These are phyloP conservation scores for Penicillium sp. DNA, from an alignment of 2,329 filamentous ascomycete species.

Conservation along the genomic window DNA sequence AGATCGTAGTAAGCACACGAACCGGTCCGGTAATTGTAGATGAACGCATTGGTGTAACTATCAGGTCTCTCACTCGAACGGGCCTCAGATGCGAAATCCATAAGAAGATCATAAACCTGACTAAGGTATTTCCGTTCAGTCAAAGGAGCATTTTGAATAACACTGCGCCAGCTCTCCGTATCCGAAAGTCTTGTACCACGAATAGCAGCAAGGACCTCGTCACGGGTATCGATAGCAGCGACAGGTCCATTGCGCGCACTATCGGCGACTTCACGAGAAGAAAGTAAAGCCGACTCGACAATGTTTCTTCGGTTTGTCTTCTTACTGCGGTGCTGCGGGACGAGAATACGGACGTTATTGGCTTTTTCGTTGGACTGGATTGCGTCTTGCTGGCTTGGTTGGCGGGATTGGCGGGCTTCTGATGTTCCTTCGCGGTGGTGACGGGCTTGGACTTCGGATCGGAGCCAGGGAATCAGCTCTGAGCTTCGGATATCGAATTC, in stretches of 20 bases:
- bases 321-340: constrained; percentile 80
- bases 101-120: constrained; percentile 77
- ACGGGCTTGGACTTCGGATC: constrained; percentile 77
- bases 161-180: constrained; percentile 76
- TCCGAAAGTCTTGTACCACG: constrained; percentile 74
- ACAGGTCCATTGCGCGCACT: constrained; percentile 77
- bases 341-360: constrained; percentile 80
- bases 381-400: constrained; percentile 43
- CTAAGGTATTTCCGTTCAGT: constrained; percentile 79
- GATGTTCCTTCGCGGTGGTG: constrained; percentile 59
- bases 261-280: constrained; percentile 63
- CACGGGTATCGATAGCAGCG: constrained; percentile 82
- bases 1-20: constrained; percentile 86
- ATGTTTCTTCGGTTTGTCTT: constrained; percentile 88
- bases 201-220: constrained; percentile 77
- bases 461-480: constrained; percentile 78
- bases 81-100: constrained; percentile 58
- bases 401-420: constrained; percentile 46
- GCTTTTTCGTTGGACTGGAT: constrained; percentile 48
- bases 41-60: constrained; percentile 69
- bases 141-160: constrained; percentile 75
- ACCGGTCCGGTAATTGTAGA: constrained; percentile 88
- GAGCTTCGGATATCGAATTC: constrained; percentile 74
- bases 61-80: constrained; percentile 50
- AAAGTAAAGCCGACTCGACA: constrained; percentile 70